Evolutionary conservation across 495 filamentous ascomycete species (phyloP), one percentile per base, ranked within the genome.

Genomic region (Penicillium coprophilum): DNA sequence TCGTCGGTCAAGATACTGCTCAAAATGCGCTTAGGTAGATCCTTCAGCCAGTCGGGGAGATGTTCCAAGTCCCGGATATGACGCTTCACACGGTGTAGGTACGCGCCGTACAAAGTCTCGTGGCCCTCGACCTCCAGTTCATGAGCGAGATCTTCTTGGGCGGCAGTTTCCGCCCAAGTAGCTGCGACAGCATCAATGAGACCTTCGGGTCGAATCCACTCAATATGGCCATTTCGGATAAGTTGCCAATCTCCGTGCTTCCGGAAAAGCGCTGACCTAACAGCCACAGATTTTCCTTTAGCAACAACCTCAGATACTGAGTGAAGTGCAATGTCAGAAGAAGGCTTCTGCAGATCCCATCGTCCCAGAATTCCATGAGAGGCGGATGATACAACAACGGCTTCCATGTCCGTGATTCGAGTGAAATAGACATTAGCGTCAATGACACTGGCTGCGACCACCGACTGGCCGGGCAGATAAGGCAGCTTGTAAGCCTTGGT

Each of bases 361-460:
- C 87, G 80, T 9, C 82, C 85, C 31, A 96, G 79, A 43, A 93
- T 76, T 9, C 82, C 87, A 66, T 92, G 84, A 3, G 89, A 92
- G 28, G 75, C 74, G 1, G 92, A 96, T 3, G 91, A 92, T 12
- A 90, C 77, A 40, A 96, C 72, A 45, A 80, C 78, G 6, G 87
- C 73, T 58, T 95, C 90, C 17, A 85, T 82, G 20, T 85, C 74
- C 1, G 89, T 90, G 56, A 90, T 74, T 38, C 92, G 79, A 2
- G 87, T 92, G 64, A 97, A 96, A 73, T 91, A 97, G 8, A 94
- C 87, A 68, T 95, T 91, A 3, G 87, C 82, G 54, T 84, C 87
- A 41, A 82, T 78, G 12, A 84, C 89, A 73, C 87, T 96, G 1
- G 84, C 85, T 3, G 94, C 87, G 64, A 96, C 90, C 4, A 85